Evolutionary conservation across 2,329 filamentous ascomycete genomes (phyloP).

Genomic region (Aspergillus fumigatus): DNA sequence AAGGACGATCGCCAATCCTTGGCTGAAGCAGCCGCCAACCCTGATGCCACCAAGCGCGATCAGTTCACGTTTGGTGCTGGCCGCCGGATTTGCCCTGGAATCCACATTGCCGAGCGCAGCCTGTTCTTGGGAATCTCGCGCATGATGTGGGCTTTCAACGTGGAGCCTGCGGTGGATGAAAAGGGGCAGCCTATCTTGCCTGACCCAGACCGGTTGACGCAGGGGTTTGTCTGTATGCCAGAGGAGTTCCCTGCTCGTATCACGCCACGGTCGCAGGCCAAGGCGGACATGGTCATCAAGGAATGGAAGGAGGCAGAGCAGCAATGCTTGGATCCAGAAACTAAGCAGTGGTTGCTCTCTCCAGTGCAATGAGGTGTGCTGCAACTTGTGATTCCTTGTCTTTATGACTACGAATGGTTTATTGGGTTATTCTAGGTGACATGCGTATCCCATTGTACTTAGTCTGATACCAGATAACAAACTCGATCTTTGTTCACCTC

Average conservation of each 20-base stretch:
- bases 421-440: background rate
- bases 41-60: constrained; percentile 44
- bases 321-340: background rate
- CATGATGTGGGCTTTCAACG: constrained; percentile 48
- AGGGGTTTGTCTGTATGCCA: constrained; percentile 44
- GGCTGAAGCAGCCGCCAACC: constrained; percentile 31
- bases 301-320: background rate
- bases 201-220: constrained; percentile 37
- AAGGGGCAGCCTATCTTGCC: constrained; percentile 33
- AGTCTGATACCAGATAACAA: background rate
- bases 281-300: constrained; percentile 17
- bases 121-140: constrained; percentile 47
- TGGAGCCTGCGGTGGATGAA: constrained; percentile 26
- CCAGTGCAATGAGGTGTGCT: background rate
- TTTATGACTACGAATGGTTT: background rate
- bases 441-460: background rate
- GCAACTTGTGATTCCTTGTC: background rate
- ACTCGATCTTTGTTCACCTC: background rate
- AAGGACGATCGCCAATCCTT: constrained; percentile 26
- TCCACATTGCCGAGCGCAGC: constrained; percentile 50
- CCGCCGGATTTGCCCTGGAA: constrained; percentile 55
- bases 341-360: background rate
- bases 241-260: constrained; percentile 37
- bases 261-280: constrained; percentile 28
- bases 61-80: constrained; percentile 55